Evolutionary conservation across 345 rosid genomes (phyloP).

Genomic region (Angophora floribunda): DNA sequence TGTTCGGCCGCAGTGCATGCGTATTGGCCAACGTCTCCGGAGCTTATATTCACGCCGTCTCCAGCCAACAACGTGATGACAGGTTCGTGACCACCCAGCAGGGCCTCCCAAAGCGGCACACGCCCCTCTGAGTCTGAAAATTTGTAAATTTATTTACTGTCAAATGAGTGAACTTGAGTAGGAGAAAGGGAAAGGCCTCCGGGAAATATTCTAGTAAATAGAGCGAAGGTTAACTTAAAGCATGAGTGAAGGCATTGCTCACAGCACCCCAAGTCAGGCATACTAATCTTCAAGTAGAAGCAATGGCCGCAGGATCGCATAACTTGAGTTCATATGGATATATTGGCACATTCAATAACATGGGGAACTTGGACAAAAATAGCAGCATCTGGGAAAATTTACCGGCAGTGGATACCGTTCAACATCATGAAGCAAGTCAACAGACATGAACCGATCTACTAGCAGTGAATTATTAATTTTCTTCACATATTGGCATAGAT

Average conservation of each 20-base stretch:
- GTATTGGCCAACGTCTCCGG: slow-evolving; percentile 69
- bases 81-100: slow-evolving; percentile 47
- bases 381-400: not conserved
- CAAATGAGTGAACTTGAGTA: not conserved
- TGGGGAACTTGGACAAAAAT: not conserved
- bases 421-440: not conserved
- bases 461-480: not conserved
- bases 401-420: not conserved
- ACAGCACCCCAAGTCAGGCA: not conserved
- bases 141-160: not conserved
- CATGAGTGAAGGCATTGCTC: not conserved
- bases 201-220: not conserved
- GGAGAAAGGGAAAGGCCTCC: not conserved
- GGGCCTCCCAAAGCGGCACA: slow-evolving; percentile 82
- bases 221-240: not conserved
- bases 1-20: slow-evolving; percentile 74
- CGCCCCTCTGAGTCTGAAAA: slow-evolving; percentile 60
- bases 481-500: not conserved
- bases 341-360: not conserved
- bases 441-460: not conserved
- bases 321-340: not conserved
- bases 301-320: not conserved
- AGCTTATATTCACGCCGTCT: slow-evolving; percentile 27
- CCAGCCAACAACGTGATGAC: slow-evolving; percentile 35
- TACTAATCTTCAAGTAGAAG: not conserved